Conservation (phyloP, 257 asterid species). For the Ilex aquifolium region DNA sequence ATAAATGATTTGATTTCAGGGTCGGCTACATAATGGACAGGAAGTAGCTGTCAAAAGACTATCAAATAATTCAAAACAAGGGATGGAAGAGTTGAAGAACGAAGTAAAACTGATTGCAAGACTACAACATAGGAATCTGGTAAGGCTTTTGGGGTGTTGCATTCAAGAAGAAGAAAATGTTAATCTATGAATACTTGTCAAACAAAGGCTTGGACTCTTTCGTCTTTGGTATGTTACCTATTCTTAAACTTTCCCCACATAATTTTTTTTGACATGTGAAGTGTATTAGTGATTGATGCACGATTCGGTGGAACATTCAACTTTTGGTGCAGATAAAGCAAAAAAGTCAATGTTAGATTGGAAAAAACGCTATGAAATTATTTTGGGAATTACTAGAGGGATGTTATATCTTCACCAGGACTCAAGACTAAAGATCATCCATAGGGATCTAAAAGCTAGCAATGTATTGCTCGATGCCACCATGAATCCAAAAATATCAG, state of each 20-base stretch:
- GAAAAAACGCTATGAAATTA: conserved; percentile 23
- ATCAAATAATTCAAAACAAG: conserved; percentile 21
- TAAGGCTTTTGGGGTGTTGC: conserved; percentile 28
- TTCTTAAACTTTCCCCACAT: background rate
- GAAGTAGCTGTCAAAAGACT: conserved; percentile 27
- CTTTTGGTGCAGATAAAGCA: too few relatives aligned
- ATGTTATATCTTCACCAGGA: conserved; percentile 32
- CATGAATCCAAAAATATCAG: conserved; percentile 38
- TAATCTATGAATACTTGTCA: conserved; percentile 29
- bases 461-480: conserved; percentile 23
- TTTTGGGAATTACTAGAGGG: conserved; percentile 27
- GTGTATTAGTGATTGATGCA: background rate
- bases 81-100: conserved; percentile 26
- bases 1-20: conserved; percentile 6
- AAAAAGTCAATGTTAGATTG: conserved; percentile 10
- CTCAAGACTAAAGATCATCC: conserved; percentile 29
- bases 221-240: conserved; percentile 21
- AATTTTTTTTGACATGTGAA: background rate
- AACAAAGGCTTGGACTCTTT: conserved; percentile 30
- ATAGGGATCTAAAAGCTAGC: conserved; percentile 36
- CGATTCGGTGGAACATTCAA: background rate
- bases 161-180: conserved; percentile 24
- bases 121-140: conserved; percentile 32
- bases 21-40: conserved; percentile 17
- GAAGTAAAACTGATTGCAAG: conserved; percentile 27